Conservation (phyloP, 176 grass and related monocot genomes). For the Carex kokanica region DNA sequence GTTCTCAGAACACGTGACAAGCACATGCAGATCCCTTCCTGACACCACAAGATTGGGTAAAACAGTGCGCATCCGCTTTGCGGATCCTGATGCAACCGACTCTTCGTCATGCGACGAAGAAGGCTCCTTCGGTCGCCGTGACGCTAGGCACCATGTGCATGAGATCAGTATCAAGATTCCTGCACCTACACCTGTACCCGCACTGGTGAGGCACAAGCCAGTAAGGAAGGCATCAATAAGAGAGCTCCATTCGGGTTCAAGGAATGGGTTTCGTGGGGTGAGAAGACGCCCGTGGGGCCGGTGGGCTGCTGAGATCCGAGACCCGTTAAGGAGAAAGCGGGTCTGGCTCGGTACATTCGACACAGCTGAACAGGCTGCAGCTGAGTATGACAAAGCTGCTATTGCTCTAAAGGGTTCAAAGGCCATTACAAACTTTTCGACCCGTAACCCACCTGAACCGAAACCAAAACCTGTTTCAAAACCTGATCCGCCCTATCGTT, state of each 20-base stretch:
- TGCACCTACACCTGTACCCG: not conserved
- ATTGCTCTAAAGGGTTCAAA: constrained; percentile 59
- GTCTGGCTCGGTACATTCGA: constrained; percentile 87
- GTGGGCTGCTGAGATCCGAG: constrained; percentile 93
- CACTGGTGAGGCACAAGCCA: not conserved
- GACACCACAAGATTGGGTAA: not conserved
- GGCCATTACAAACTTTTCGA: constrained; percentile 75
- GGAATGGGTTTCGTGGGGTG: constrained; percentile 68
- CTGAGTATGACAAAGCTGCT: constrained; percentile 67
- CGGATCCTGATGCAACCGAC: constrained; percentile 29
- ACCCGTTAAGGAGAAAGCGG: constrained; percentile 69
- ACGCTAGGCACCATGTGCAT: not conserved
- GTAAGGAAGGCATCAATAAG: constrained; percentile 9
- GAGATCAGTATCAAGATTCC: constrained; percentile 10
- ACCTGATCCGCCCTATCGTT: not conserved
- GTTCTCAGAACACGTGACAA: not conserved
- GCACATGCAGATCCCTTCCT: not conserved
- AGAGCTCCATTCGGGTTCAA: constrained; percentile 32
- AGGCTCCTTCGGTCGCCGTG: no score
- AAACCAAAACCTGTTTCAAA: not conserved
- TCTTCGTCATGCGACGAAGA: constrained; percentile 25
- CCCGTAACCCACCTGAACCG: not conserved
- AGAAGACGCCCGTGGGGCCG: constrained; percentile 70
- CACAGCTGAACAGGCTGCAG: constrained; percentile 68
- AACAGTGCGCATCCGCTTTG: constrained; percentile 28